These are phyloP conservation scores for Aureobasidium zeae DNA, from an alignment of 2,329 filamentous ascomycete genomes.

Conservation along the genomic window DNA sequence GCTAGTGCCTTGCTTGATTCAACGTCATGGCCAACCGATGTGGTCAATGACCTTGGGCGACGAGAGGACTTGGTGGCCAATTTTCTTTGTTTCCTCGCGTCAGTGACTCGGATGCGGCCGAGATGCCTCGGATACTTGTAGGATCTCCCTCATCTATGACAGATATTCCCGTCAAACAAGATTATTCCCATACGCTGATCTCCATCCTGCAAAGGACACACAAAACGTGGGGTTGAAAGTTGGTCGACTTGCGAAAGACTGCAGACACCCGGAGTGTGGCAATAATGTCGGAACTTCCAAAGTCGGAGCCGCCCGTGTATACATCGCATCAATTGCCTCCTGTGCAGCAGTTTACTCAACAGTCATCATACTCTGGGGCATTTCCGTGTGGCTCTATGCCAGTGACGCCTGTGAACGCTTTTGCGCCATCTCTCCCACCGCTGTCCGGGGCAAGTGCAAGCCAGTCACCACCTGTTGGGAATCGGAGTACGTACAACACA, in stretches of 20 bases:
- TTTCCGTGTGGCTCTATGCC: constrained; percentile 8
- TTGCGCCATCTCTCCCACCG: constrained; percentile 2
- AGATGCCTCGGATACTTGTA: too few species aligned
- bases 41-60: constrained; percentile 6
- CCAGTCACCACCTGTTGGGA: constrained; percentile 4
- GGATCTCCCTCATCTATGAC: too few species aligned
- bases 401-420: constrained; percentile 11
- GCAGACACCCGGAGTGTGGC: constrained; percentile 5
- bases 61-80: constrained; percentile 11
- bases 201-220: constrained; percentile 1
- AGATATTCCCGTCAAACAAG: constrained; percentile 11
- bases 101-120: too few species aligned
- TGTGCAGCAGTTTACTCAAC: constrained; percentile 7
- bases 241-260: neutral
- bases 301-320: constrained; percentile 1
- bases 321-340: constrained; percentile 5
- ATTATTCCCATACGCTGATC: constrained; percentile 13
- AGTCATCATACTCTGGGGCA: constrained; percentile 1
- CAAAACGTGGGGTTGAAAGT: constrained; percentile 5
- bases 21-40: constrained; percentile 8
- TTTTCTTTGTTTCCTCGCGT: constrained; percentile 5
- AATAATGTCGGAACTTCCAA: constrained; percentile 8
- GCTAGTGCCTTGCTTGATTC: constrained; percentile 11
- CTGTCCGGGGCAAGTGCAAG: neutral
- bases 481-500: neutral